These are phyloP conservation scores for Fonsecaea pedrosoi DNA, from an alignment of 2,329 filamentous ascomycete species.

Conservation along the genomic window DNA sequence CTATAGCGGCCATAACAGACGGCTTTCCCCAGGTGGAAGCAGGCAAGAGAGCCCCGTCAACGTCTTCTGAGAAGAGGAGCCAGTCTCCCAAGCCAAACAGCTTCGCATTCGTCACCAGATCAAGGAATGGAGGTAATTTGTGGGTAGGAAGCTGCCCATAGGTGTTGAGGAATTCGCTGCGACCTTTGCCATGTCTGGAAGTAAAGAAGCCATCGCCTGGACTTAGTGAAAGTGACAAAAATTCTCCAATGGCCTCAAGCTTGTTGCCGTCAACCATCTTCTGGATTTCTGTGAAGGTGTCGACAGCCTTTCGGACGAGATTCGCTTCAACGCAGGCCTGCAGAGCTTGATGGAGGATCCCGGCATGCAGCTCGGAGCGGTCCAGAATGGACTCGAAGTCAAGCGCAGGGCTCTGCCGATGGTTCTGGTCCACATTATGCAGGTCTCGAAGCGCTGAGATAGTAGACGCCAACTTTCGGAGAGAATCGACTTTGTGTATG, in stretches of 20 bases:
- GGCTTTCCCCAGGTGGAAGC: conserved; percentile 54
- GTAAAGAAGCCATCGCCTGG: conserved; percentile 28
- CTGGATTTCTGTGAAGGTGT: conserved; percentile 38
- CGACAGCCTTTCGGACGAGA: conserved; percentile 31
- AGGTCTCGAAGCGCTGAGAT: conserved; percentile 20
- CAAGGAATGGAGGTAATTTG: conserved; percentile 57
- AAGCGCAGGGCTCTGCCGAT: conserved; percentile 11
- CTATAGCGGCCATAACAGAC: conserved; percentile 58
- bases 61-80: conserved; percentile 59
- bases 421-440: conserved; percentile 3
- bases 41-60: conserved; percentile 62
- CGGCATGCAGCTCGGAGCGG: conserved; percentile 32
- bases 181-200: conserved; percentile 17
- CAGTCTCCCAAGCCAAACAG: conserved; percentile 59
- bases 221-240: conserved; percentile 26
- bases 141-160: conserved; percentile 39
- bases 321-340: conserved; percentile 45
- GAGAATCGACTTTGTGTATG: conserved; percentile 52
- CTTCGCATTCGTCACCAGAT: conserved; percentile 56
- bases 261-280: conserved; percentile 54
- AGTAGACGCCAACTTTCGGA: conserved; percentile 42
- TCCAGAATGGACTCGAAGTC: conserved; percentile 29
- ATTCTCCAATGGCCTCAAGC: conserved; percentile 36
- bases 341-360: conserved; percentile 49
- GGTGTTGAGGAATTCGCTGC: conserved; percentile 34